These are phyloP conservation scores for Singerocomus rubriflavus DNA, from an alignment of 1,284 basidiomycete genomes.

Conservation along the genomic window DNA sequence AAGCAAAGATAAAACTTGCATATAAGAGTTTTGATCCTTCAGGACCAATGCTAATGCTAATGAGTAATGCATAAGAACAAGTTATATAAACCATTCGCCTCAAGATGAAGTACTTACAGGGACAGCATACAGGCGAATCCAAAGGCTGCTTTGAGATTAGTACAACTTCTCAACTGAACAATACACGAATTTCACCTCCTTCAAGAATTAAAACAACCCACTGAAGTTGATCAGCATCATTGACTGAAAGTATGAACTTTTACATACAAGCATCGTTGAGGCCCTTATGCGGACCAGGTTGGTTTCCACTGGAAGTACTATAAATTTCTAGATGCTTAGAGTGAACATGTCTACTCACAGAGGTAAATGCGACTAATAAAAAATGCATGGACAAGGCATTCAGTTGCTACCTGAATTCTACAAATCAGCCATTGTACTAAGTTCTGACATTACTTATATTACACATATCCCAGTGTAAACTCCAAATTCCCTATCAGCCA, in stretches of 20 bases:
- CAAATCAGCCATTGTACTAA: slow-evolving; percentile 7
- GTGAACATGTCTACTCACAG: slow-evolving; percentile 12
- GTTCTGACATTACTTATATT: neutral
- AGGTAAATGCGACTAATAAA: slow-evolving; percentile 26
- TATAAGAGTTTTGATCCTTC: neutral
- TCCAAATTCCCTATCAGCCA: slow-evolving; percentile 11
- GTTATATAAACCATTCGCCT: neutral
- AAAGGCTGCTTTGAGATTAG: slow-evolving; percentile 21
- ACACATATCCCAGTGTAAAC: slow-evolving; percentile 17
- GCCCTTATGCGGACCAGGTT: neutral
- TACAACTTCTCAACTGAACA: neutral
- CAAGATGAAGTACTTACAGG: slow-evolving; percentile 14
- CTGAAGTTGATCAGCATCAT: slow-evolving; percentile 9
- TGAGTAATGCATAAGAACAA: neutral
- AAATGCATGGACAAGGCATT: slow-evolving; percentile 22
- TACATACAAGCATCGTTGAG: slow-evolving; percentile 22
- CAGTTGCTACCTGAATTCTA: slow-evolving; percentile 16
- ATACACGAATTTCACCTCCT: slow-evolving; percentile 14
- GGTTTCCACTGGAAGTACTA: slow-evolving; percentile 10
- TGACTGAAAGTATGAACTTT: neutral
- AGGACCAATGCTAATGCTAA: slow-evolving; percentile 1
- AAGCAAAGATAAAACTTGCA: slow-evolving; percentile 5
- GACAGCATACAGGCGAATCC: slow-evolving; percentile 37
- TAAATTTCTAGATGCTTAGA: neutral
- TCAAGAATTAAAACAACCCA: slow-evolving; percentile 20